Percentiles rank a stretch among this genome's conserved stretches.
phyloP scores from a whole-genome alignment of 1,284 basidiomycete genomes.

The Paramarasmius palmivorus region DNA sequence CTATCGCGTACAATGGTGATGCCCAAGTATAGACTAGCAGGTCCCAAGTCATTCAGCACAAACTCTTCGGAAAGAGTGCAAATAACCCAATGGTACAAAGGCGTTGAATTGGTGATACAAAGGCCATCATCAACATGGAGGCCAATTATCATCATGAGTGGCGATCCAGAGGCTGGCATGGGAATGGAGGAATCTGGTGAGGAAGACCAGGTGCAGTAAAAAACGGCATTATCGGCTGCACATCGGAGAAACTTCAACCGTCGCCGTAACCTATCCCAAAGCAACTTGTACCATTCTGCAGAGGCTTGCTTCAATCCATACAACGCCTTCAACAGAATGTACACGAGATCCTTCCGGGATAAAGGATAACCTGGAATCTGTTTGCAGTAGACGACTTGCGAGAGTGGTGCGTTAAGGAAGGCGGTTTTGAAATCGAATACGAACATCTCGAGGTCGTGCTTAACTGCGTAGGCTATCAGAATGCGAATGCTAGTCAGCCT shows the following conservation, averaged over 20 bases:
- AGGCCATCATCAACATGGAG: neutral
- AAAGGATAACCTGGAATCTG: slow-evolving; percentile 26
- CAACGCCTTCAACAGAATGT: slow-evolving; percentile 12
- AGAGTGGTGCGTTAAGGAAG: slow-evolving; percentile 30
- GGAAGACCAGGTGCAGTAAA: slow-evolving; percentile 8
- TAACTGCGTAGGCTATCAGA: slow-evolving; percentile 7
- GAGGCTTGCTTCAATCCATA: slow-evolving; percentile 35
- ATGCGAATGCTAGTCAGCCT: slow-evolving; percentile 13
- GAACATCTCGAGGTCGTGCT: slow-evolving; percentile 11
- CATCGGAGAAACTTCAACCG: slow-evolving; percentile 16
- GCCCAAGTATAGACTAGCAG: too few relatives aligned
- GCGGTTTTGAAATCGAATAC: slow-evolving; percentile 30
- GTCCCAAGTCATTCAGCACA: too few relatives aligned
- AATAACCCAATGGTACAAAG: too few relatives aligned
- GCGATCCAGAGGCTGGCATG: slow-evolving; percentile 5
- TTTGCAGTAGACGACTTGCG: slow-evolving; percentile 29
- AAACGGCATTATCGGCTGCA: slow-evolving; percentile 16
- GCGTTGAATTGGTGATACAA: too few relatives aligned
- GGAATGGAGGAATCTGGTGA: slow-evolving; percentile 12
- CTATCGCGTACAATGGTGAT: too few relatives aligned
- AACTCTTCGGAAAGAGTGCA: too few relatives aligned
- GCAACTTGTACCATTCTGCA: slow-evolving; percentile 24
- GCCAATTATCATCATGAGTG: neutral
- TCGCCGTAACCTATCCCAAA: too few relatives aligned
- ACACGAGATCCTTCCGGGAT: slow-evolving; percentile 3